Percentiles rank a stretch among this genome's conserved stretches.
Conservation (phyloP, 108 stramenopile genomes). For the Skeletonema marinoi region DNA sequence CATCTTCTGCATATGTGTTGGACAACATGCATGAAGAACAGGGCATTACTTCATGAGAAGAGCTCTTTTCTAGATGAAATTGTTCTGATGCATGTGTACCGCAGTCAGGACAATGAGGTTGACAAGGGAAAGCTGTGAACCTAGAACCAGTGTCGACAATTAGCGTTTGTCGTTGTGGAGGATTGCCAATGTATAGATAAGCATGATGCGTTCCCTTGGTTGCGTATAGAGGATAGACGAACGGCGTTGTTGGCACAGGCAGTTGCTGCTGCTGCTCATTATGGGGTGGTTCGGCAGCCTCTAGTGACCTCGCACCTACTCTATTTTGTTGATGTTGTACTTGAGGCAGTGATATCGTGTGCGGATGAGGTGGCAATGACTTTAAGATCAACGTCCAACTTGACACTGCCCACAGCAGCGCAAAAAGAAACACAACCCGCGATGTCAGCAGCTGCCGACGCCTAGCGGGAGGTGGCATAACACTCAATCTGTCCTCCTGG, state of each 20-base stretch:
- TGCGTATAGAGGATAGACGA: slow-evolving; percentile 62
- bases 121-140: slow-evolving; percentile 91
- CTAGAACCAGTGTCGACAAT: slow-evolving; percentile 96
- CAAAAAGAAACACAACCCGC: neutral
- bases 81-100: slow-evolving; percentile 66
- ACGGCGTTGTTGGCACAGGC: slow-evolving; percentile 16
- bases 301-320: neutral
- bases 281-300: neutral
- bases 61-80: slow-evolving; percentile 27
- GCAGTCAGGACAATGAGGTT: slow-evolving; percentile 70
- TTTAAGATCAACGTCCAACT: neutral
- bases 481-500: neutral
- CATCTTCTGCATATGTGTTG: neutral
- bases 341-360: neutral
- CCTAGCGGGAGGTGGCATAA: neutral
- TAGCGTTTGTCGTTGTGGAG: slow-evolving; percentile 90
- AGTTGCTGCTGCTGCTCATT: neutral
- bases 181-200: slow-evolving; percentile 89
- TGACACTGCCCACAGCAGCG: neutral
- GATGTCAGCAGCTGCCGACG: neutral
- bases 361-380: neutral
- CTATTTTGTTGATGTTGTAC: neutral
- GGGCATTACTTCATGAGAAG: slow-evolving; percentile 26
- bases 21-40: slow-evolving; percentile 29
- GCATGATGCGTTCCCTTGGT: slow-evolving; percentile 89